Evolutionary conservation across 2,329 filamentous ascomycete species (phyloP), one percentile per base, ranked within the genome.

Genomic region (Fusarium stilboides): DNA sequence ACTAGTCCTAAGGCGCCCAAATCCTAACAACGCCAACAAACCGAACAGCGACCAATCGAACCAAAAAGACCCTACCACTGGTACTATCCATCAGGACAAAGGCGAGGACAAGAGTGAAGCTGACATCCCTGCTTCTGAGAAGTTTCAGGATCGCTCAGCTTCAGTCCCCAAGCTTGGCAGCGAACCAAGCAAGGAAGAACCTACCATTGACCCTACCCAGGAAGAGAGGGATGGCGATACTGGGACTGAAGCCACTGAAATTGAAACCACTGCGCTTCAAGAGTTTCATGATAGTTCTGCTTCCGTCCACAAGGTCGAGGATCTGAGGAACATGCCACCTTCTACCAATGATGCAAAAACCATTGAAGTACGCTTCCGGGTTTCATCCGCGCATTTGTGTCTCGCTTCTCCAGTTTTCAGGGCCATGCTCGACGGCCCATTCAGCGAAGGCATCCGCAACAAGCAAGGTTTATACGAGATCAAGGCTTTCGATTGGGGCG

Each of bases 401-500:
- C 46, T 57, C 10, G 54, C 43, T 1, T 68, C 62, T 3, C 52
- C 57, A 5, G 33, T 68, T 2, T 68, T 66, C 53, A 36, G n/a
- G 3, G 37, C 39, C 3, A 68, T 68, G 65, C 17, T 66, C 1
- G 34, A 49, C 13, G 65, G 55, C 1, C 36, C 22, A 4, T 58
- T 33, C 19, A 51, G 20, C 9, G 52, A 40, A 4, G 14, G n/a
- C 9, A 4, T 0, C 43, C 26, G 7, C 14, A 45, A 17, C 28
- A 24, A 20, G 14, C 31, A 43, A 26, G 53, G 42, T 2, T 31
- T 45, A 1, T 47, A 39, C 6, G 53, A 62, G 31, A 44, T 68
- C 9, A 15, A 8, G 4, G 52, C 55, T 2, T 57, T 20, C 6
- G 57, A 61, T 2, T 78, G 75, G 76, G 73, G 77, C n/a, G 5